Percentiles rank a stretch among this genome's conserved stretches.
Conservation (phyloP, 1,284 basidiomycete genomes). For the Anthracocystis setariae region DNA sequence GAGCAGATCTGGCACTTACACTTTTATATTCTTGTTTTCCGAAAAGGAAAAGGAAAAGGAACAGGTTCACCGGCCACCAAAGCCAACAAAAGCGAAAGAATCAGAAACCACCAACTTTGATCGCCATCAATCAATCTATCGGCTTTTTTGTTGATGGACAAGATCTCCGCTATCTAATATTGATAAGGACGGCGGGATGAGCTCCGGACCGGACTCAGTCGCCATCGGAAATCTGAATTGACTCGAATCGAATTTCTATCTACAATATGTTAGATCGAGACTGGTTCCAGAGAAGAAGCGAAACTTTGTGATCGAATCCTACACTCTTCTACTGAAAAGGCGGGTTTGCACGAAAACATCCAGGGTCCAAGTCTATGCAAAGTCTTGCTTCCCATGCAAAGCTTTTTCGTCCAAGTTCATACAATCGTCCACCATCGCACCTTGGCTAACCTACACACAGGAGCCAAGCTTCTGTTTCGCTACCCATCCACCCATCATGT, state of each 20-base stretch:
- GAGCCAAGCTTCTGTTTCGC: not conserved
- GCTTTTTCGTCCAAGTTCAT: not conserved
- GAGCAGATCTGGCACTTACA: too few species aligned
- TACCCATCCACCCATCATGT: conserved; percentile 9
- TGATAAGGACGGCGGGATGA: conserved; percentile 1
- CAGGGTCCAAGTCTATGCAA: conserved; percentile 10
- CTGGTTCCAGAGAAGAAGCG: not conserved
- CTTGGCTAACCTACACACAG: not conserved
- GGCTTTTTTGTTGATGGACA: not conserved
- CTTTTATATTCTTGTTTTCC: too few species aligned
- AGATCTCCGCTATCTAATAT: conserved; percentile 11
- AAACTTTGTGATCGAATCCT: not conserved
- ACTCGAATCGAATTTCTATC: conserved; percentile 70
- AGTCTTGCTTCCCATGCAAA: not conserved
- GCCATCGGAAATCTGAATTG: conserved; percentile 20
- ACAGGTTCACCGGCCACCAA: not conserved
- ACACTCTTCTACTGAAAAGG: not conserved
- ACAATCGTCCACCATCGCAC: conserved; percentile 1
- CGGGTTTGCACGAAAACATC: conserved; percentile 2
- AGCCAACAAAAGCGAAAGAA: not conserved
- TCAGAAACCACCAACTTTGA: too few species aligned
- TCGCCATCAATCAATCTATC: too few species aligned
- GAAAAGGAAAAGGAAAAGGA: too few species aligned
- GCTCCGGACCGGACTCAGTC: conserved; percentile 16
- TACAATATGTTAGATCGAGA: conserved; percentile 69